phyloP scores from a whole-genome alignment of 2,329 filamentous ascomycete species.

The Fusarium citri region DNA sequence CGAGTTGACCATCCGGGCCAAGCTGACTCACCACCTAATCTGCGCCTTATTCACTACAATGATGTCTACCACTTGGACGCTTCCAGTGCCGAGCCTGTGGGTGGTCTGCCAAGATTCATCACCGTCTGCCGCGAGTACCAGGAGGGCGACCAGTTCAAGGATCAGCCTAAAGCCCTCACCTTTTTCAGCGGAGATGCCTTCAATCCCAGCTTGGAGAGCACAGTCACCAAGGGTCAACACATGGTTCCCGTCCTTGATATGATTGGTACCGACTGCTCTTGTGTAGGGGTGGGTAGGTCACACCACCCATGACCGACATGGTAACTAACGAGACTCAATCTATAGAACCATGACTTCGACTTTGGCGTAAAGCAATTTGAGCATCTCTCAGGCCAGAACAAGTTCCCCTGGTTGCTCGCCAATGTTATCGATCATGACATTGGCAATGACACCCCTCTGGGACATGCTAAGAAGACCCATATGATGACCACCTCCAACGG shows the following conservation, averaged over 20 bases:
- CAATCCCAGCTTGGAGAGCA: constrained; percentile 89
- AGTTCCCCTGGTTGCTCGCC: constrained; percentile 89
- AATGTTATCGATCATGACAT: constrained; percentile 88
- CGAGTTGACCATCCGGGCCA: constrained; percentile 33
- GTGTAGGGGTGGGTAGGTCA: constrained; percentile 74
- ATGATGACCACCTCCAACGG: constrained; percentile 86
- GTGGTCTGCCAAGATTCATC: constrained; percentile 84
- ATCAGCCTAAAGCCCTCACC: constrained; percentile 75
- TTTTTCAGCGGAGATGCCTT: constrained; percentile 94
- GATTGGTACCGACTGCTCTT: constrained; percentile 82
- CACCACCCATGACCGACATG: constrained; percentile 27
- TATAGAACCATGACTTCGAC: constrained; percentile 89
- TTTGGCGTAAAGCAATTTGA: constrained; percentile 87
- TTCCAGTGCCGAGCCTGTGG: constrained; percentile 82
- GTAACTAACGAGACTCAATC: constrained; percentile 15
- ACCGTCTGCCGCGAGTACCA: constrained; percentile 82
- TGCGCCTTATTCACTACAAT: constrained; percentile 91
- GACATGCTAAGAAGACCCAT: constrained; percentile 77
- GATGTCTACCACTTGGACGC: constrained; percentile 91
- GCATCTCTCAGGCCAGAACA: constrained; percentile 77
- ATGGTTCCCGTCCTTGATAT: constrained; percentile 89
- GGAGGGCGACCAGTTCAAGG: constrained; percentile 67
- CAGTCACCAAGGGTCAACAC: constrained; percentile 87
- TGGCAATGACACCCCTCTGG: constrained; percentile 79
- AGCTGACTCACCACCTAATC: constrained; percentile 63